These are phyloP conservation scores for Lentinula raphanica DNA, from an alignment of 768 basidiomycete genomes.

Conservation along the genomic window DNA sequence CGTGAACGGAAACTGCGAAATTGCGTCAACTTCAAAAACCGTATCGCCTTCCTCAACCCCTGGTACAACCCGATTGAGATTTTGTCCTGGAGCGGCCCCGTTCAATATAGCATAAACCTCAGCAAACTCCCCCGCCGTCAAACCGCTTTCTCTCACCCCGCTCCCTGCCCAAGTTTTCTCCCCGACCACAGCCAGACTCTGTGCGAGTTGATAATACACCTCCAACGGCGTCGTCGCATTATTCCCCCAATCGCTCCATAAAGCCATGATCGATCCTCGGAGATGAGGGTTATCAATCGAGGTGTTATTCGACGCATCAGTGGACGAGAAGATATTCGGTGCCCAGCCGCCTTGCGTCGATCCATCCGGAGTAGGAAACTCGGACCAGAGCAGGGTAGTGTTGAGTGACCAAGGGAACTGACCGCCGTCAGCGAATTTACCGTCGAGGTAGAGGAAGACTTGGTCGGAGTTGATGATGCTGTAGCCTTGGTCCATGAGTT, in stretches of 20 bases:
- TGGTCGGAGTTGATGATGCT: constrained; percentile 31
- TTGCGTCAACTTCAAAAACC: constrained; percentile 22
- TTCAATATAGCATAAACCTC: constrained; percentile 30
- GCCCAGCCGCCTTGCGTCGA: constrained; percentile 32
- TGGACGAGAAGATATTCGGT: constrained; percentile 27
- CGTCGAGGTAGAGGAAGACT: constrained; percentile 31
- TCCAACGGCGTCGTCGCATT: constrained; percentile 40
- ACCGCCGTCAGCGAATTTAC: constrained; percentile 26
- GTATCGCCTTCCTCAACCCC: constrained; percentile 19
- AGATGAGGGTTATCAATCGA: constrained; percentile 20
- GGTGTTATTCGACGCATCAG: constrained; percentile 28
- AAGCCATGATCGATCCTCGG: constrained; percentile 29
- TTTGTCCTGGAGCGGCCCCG: constrained; percentile 36
- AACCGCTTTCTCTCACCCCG: constrained; percentile 23
- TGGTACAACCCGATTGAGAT: constrained; percentile 33
- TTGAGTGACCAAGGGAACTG: constrained; percentile 29
- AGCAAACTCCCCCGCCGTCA: constrained; percentile 32
- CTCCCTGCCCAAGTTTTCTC: constrained; percentile 41
- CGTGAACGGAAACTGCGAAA: constrained; percentile 16
- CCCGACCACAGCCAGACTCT: constrained; percentile 33
- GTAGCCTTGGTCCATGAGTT: constrained; percentile 29
- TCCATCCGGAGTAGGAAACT: constrained; percentile 19
- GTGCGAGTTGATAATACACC: constrained; percentile 37
- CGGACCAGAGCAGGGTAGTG: constrained; percentile 24
- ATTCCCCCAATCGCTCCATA: constrained; percentile 43